Percentiles rank a stretch among this genome's conserved stretches.
Conservation (phyloP, 1,284 basidiomycete species). For the Meripilus lineatus region DNA sequence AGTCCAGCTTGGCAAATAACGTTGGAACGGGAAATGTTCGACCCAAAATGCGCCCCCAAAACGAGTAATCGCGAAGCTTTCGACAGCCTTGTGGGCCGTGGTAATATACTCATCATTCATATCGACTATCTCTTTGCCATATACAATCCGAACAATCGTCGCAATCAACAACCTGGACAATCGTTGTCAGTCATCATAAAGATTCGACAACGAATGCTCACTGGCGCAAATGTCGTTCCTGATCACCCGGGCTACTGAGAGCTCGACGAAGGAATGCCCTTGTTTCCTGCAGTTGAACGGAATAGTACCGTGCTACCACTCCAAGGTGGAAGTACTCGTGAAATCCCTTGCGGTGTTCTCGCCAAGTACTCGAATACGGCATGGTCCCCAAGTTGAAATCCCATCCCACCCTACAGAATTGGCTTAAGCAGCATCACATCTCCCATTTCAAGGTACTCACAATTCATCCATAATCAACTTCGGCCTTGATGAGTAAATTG, state of each 20-base stretch:
- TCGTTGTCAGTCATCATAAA: background rate
- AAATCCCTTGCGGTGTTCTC: slow-evolving; percentile 8
- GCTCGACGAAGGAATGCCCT: background rate
- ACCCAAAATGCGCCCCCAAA: slow-evolving; percentile 11
- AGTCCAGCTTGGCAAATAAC: slow-evolving; percentile 33
- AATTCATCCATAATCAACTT: slow-evolving; percentile 7
- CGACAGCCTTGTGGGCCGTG: slow-evolving; percentile 5
- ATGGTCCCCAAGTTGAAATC: slow-evolving; percentile 8
- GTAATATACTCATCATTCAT: slow-evolving; percentile 11
- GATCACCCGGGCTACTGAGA: background rate
- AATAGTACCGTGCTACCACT: slow-evolving; percentile 2
- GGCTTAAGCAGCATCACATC: background rate
- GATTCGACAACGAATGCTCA: background rate
- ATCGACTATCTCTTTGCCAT: slow-evolving; percentile 16
- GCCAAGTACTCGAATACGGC: slow-evolving; percentile 9
- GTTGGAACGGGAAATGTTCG: slow-evolving; percentile 12
- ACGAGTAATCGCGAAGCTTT: background rate
- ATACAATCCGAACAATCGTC: slow-evolving; percentile 14
- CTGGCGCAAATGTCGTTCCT: background rate
- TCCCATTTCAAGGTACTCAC: slow-evolving; percentile 7
- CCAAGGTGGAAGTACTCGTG: slow-evolving; percentile 8
- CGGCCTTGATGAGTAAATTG: slow-evolving; percentile 15
- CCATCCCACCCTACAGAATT: slow-evolving; percentile 10
- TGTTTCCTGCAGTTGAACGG: background rate
- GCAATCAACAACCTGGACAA: background rate